A percentile compares a stretch with the other conserved stretches of the same genome.
These are phyloP conservation scores for Yamadazyma triangularis DNA, from an alignment of 1,139 yeast species.

Conservation along the genomic window DNA sequence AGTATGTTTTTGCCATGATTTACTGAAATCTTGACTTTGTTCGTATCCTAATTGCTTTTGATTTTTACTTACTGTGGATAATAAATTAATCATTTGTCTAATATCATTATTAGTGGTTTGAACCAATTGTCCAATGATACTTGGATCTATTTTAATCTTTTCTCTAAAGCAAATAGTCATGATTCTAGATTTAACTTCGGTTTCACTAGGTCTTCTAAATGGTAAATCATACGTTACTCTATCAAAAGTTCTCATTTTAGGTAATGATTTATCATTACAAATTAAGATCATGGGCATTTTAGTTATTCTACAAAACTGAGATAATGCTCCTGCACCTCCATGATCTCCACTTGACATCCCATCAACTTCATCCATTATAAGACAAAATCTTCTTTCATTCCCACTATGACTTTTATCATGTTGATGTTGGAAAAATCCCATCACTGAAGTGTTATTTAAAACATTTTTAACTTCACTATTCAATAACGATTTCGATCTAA, in stretches of 20 bases:
- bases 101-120: slow-evolving; percentile 87
- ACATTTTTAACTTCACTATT: slow-evolving; percentile 67
- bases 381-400: slow-evolving; percentile 55
- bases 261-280: slow-evolving; percentile 88
- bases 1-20: slow-evolving; percentile 83
- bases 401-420: slow-evolving; percentile 16
- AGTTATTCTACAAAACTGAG: slow-evolving; percentile 80
- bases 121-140: slow-evolving; percentile 78
- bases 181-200: slow-evolving; percentile 74
- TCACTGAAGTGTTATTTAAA: slow-evolving; percentile 76
- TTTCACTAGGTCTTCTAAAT: slow-evolving; percentile 85
- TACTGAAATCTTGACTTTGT: slow-evolving; percentile 47
- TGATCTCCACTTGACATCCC: slow-evolving; percentile 99
- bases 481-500: slow-evolving; percentile 74
- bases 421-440: slow-evolving; percentile 61
- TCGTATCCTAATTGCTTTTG: slow-evolving; percentile 57
- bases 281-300: slow-evolving; percentile 87
- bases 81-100: slow-evolving; percentile 85
- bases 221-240: slow-evolving; percentile 76
- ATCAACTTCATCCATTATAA: slow-evolving; percentile 98
- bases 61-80: slow-evolving; percentile 78
- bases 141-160: slow-evolving; percentile 72
- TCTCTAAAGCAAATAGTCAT: slow-evolving; percentile 91
- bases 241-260: slow-evolving; percentile 96
- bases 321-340: slow-evolving; percentile 96